Evolutionary conservation across 257 asterid genomes (phyloP).

Genomic region (Verbascum thapsus): DNA sequence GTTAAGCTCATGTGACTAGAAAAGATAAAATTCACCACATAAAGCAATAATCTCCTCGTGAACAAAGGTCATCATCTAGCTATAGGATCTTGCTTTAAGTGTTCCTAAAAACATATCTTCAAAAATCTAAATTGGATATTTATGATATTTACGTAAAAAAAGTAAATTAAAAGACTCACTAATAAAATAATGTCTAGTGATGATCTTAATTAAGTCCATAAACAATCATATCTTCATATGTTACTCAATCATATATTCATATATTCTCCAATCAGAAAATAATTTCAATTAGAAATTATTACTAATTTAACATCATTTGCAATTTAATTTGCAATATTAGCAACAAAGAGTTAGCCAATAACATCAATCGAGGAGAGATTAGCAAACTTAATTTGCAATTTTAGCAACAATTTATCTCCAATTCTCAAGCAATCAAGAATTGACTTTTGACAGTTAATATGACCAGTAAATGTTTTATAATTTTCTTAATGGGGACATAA

Average conservation of each 20-base stretch:
- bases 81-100: background rate
- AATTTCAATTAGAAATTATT: background rate
- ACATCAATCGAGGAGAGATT: background rate
- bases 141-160: too few relatives aligned
- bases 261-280: too few relatives aligned
- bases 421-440: slow-evolving; percentile 15
- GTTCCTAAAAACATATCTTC: too few relatives aligned
- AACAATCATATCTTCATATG: too few relatives aligned
- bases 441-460: slow-evolving; percentile 12
- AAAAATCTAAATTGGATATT: too few relatives aligned
- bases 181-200: too few relatives aligned
- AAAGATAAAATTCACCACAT: slow-evolving; percentile 16
- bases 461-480: background rate
- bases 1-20: slow-evolving; percentile 20
- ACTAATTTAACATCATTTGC: too few relatives aligned
- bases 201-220: too few relatives aligned
- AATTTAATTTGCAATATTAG: too few relatives aligned
- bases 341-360: slow-evolving; percentile 8
- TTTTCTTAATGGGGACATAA: background rate
- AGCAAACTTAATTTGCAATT: slow-evolving; percentile 28
- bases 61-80: slow-evolving; percentile 3
- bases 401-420: slow-evolving; percentile 9
- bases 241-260: too few relatives aligned
- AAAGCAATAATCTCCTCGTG: slow-evolving; percentile 25
- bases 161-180: too few relatives aligned